These are phyloP conservation scores for Ceratocystis colombiana DNA, from an alignment of 2,329 filamentous ascomycete species.

Conservation along the genomic window DNA sequence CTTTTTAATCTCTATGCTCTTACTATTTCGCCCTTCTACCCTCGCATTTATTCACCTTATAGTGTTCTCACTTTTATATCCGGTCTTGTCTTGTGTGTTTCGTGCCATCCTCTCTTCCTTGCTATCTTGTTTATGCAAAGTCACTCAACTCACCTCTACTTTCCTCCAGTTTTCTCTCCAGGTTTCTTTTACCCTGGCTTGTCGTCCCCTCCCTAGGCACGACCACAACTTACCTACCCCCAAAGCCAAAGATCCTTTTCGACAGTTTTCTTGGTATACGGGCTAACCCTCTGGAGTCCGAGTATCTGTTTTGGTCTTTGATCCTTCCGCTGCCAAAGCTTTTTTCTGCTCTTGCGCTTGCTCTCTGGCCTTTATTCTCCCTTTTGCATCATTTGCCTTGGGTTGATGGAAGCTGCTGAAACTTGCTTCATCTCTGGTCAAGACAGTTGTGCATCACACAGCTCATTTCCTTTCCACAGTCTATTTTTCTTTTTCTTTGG, in stretches of 20 bases:
- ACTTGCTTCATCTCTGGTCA: conserved; percentile 14
- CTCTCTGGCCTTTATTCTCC: not conserved
- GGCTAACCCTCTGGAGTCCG: conserved; percentile 13
- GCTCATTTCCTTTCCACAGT: not conserved
- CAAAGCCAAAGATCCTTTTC: not conserved
- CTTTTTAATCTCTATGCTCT: not conserved
- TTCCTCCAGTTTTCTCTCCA: not conserved
- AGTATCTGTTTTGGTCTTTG: conserved; percentile 13
- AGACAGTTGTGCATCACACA: conserved; percentile 1
- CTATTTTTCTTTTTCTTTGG: not conserved
- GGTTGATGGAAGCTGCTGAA: conserved; percentile 2
- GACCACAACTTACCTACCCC: not conserved
- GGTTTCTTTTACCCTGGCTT: not conserved
- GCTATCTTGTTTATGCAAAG: conserved; percentile 9
- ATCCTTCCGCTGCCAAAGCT: conserved; percentile 13
- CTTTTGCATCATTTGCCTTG: not conserved
- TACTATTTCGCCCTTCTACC: not conserved
- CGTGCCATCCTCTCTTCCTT: not conserved
- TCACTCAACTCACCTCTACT: not conserved
- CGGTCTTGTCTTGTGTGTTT: not conserved
- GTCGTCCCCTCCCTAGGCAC: not conserved
- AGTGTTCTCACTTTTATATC: conserved; percentile 7
- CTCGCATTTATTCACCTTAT: not conserved
- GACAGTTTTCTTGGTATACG: not conserved
- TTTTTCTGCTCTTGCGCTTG: conserved; percentile 1